These are phyloP conservation scores for Incumbomyces lentus DNA, from an alignment of 2,329 filamentous ascomycete genomes.

Conservation along the genomic window DNA sequence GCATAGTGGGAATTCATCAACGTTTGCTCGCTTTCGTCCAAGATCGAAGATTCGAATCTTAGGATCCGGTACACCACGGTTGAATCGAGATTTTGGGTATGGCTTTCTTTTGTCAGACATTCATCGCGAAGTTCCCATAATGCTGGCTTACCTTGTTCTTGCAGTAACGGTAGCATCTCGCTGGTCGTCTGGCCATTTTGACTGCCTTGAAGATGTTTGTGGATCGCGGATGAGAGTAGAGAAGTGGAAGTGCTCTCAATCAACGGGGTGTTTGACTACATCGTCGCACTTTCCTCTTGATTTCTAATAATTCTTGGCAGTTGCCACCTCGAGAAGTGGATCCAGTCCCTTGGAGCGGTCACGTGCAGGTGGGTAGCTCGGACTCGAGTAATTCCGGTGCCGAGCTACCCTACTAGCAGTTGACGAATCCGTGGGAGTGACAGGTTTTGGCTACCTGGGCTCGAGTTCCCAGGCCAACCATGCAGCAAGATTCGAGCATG, in stretches of 20 bases:
- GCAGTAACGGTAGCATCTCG: slow-evolving; percentile 99
- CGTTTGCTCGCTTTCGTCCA: slow-evolving; percentile 94
- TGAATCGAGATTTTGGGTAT: slow-evolving; percentile 99
- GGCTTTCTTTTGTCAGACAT: slow-evolving; percentile 44
- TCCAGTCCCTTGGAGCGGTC: no score
- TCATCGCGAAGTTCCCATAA: neutral
- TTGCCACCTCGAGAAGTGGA: no score
- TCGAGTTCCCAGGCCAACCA: no score
- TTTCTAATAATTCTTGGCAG: slow-evolving; percentile 1
- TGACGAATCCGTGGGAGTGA: no score
- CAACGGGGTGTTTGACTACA: neutral
- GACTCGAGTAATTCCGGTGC: no score
- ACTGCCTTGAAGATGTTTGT: slow-evolving; percentile 31
- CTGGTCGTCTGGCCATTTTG: slow-evolving; percentile 98
- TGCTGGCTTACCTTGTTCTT: slow-evolving; percentile 92
- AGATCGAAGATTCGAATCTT: slow-evolving; percentile 97
- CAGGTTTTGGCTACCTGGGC: no score
- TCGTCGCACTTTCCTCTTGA: slow-evolving; percentile 1
- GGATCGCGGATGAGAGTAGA: neutral
- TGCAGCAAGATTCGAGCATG: no score
- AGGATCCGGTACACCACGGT: slow-evolving; percentile 85
- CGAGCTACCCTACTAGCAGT: no score
- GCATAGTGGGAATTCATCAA: slow-evolving; percentile 99
- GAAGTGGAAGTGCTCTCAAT: neutral
- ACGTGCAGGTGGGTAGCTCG: no score